Conservation (phyloP, 192 early-diverging fungal genomes). For the Rhizoclosmatium sp. region DNA sequence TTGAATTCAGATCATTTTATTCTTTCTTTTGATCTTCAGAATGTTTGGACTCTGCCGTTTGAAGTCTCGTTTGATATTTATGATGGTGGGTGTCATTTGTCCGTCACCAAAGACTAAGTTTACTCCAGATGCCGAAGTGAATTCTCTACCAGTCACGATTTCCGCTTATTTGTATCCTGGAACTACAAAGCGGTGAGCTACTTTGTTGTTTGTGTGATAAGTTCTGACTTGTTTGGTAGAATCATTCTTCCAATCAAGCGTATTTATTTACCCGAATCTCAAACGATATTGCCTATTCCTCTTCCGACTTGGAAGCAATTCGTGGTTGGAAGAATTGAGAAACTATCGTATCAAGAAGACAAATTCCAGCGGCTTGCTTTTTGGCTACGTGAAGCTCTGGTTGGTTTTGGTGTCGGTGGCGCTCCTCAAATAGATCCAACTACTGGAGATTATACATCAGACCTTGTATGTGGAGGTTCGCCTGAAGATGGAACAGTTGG, state of each 20-base stretch:
- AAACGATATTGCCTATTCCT: conserved; percentile 68
- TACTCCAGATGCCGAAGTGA: conserved; percentile 8
- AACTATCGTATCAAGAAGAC: conserved; percentile 62
- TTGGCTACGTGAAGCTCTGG: conserved; percentile 77
- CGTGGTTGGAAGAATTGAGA: conserved; percentile 69
- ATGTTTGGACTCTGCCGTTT: conserved; percentile 75
- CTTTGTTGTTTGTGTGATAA: neutral
- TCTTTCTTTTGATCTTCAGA: conserved; percentile 79
- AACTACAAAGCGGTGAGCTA: conserved; percentile 51
- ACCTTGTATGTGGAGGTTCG: conserved; percentile 19
- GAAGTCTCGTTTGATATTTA: conserved; percentile 75
- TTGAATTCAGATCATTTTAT: conserved; percentile 68
- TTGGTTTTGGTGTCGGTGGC: conserved; percentile 52
- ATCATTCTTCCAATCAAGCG: conserved; percentile 74
- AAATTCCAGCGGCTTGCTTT: conserved; percentile 65
- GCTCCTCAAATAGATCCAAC: conserved; percentile 53
- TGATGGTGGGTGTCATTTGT: conserved; percentile 52
- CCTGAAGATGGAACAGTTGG: conserved; percentile 3
- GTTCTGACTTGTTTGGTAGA: conserved; percentile 39
- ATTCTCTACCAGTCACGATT: conserved; percentile 28
- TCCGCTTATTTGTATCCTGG: conserved; percentile 50
- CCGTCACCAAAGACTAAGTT: neutral
- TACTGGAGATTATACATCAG: conserved; percentile 44
- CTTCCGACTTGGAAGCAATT: conserved; percentile 79
- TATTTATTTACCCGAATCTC: conserved; percentile 59